These are phyloP conservation scores for Brassica cretica DNA, from an alignment of 345 rosid genomes.

Conservation along the genomic window DNA sequence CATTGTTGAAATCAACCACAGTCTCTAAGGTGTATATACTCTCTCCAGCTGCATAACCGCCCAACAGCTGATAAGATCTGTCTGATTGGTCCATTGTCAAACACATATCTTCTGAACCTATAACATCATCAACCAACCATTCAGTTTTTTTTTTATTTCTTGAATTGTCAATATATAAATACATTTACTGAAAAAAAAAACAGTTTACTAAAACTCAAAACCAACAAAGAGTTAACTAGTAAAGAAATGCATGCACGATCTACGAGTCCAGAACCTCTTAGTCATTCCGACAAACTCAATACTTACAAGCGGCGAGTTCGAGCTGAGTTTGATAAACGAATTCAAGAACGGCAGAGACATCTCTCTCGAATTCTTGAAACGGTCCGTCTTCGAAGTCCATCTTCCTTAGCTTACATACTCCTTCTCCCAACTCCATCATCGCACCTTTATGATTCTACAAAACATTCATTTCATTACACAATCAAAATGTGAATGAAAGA, in stretches of 20 bases:
- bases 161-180: not conserved
- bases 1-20: slow-evolving; percentile 37
- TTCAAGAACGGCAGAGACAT: slow-evolving; percentile 67
- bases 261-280: no score
- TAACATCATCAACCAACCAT: not conserved
- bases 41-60: slow-evolving; percentile 82
- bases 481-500: not conserved
- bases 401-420: slow-evolving; percentile 79
- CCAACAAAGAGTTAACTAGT: no score
- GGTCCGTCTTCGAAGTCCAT: slow-evolving; percentile 74
- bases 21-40: slow-evolving; percentile 54
- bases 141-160: no score
- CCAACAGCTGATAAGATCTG: slow-evolving; percentile 78
- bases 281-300: not conserved
- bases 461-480: not conserved
- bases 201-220: no score
- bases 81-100: slow-evolving; percentile 81
- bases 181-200: not conserved
- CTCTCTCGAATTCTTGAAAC: slow-evolving; percentile 65
- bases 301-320: slow-evolving; percentile 87
- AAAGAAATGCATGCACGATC: no score
- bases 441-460: slow-evolving; percentile 86
- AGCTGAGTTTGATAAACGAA: slow-evolving; percentile 83
- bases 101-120: slow-evolving; percentile 78
- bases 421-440: slow-evolving; percentile 96